Evolutionary conservation across 2,329 filamentous ascomycete genomes (phyloP).

Genomic region (Botryotinia convoluta): DNA sequence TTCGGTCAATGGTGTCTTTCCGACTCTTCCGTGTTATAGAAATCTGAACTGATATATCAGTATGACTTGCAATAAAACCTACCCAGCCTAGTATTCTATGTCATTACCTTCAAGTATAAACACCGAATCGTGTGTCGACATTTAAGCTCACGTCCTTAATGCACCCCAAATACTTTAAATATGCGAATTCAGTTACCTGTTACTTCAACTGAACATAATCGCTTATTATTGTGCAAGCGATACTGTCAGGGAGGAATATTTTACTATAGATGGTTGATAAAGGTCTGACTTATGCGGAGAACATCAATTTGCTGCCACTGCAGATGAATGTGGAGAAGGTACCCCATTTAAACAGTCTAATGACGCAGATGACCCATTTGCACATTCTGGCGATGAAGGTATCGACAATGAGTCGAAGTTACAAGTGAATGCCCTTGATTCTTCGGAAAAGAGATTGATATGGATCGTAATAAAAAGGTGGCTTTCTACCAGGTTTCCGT

Average conservation of each 20-base stretch:
- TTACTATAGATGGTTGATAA: neutral
- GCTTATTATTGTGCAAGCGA: neutral
- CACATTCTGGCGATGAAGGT: conserved; percentile 19
- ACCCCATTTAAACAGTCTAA: neutral
- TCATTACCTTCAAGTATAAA: neutral
- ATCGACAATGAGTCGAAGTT: neutral
- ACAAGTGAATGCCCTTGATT: conserved; percentile 18
- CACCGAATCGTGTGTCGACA: neutral
- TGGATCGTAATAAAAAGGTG: conserved; percentile 11
- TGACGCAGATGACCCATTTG: conserved; percentile 18
- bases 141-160: too few species aligned
- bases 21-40: too few species aligned
- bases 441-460: conserved; percentile 25
- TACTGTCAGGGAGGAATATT: neutral
- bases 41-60: neutral
- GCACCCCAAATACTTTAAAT: too few species aligned
- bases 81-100: neutral
- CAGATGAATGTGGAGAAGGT: neutral
- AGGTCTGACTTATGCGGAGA: neutral
- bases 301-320: neutral
- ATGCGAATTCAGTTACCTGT: neutral
- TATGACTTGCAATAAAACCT: neutral
- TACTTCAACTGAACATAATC: neutral
- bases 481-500: conserved; percentile 40
- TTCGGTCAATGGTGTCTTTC: neutral